These are phyloP conservation scores for Vaccinium myrtillus DNA, from an alignment of 148 eudicot species.

Conservation along the genomic window DNA sequence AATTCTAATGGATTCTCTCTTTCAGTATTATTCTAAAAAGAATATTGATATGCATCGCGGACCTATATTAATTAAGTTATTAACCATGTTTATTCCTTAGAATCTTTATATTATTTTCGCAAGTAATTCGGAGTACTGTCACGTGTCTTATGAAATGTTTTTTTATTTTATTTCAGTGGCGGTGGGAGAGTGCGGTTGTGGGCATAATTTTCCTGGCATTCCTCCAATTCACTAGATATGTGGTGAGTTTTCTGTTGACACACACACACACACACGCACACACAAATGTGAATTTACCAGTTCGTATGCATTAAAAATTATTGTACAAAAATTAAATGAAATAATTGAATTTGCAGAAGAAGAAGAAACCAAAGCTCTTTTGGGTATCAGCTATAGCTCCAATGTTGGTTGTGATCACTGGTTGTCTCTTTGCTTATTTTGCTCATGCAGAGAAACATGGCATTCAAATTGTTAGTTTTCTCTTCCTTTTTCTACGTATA, in stretches of 20 bases:
- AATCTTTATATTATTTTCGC: background rate
- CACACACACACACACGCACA: too few relatives aligned
- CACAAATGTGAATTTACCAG: too few relatives aligned
- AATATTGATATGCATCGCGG: background rate
- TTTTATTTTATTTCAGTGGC: constrained; percentile 43
- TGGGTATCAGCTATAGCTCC: constrained; percentile 90
- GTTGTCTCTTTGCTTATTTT: constrained; percentile 68
- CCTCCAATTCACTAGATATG: constrained; percentile 55
- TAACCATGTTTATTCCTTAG: background rate
- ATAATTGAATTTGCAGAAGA: constrained; percentile 44
- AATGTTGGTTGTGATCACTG: constrained; percentile 50
- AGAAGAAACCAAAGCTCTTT: constrained; percentile 62
- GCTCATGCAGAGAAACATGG: constrained; percentile 77
- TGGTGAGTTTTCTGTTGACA: constrained; percentile 37
- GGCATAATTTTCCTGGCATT: constrained; percentile 69
- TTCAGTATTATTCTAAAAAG: background rate
- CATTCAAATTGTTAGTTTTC: constrained; percentile 57
- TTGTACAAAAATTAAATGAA: background rate
- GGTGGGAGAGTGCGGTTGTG: constrained; percentile 65
- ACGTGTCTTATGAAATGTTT: background rate
- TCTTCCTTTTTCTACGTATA: background rate
- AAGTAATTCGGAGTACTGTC: too few relatives aligned
- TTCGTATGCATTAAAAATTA: too few relatives aligned
- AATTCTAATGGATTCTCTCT: background rate
- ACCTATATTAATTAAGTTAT: background rate